These are phyloP conservation scores for Colletotrichum tropicicola DNA, from an alignment of 2,329 filamentous ascomycete species.

Conservation along the genomic window DNA sequence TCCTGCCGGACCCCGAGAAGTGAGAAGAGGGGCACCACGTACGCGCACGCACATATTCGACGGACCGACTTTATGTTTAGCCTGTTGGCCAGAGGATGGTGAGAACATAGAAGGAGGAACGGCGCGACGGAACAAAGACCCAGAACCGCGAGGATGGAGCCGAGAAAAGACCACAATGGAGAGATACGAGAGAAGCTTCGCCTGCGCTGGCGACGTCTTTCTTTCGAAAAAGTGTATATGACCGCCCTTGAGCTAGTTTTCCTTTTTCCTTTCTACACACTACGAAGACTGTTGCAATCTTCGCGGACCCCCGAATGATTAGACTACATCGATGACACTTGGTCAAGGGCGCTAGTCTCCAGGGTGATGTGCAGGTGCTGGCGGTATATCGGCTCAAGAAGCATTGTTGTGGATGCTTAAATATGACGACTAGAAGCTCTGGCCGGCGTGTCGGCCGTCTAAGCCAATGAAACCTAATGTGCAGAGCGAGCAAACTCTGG, in stretches of 20 bases:
- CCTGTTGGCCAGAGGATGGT: background rate
- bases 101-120: constrained; percentile 19
- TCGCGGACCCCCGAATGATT: constrained; percentile 20
- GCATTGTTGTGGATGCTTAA: too few relatives aligned
- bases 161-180: constrained; percentile 23
- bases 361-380: background rate
- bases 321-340: constrained; percentile 25
- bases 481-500: background rate
- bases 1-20: constrained; percentile 80
- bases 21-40: constrained; percentile 59
- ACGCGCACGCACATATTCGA: background rate
- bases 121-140: constrained; percentile 24
- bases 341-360: background rate
- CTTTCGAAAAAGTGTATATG: constrained; percentile 40
- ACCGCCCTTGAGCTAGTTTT: constrained; percentile 35
- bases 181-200: constrained; percentile 26
- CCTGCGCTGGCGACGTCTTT: constrained; percentile 1
- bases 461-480: too few relatives aligned
- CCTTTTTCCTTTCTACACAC: constrained; percentile 36
- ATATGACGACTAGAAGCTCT: too few relatives aligned
- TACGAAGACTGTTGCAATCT: constrained; percentile 33
- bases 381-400: background rate
- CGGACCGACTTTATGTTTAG: background rate
- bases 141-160: constrained; percentile 19
- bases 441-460: too few relatives aligned